Conservation (phyloP, 495 filamentous ascomycete genomes). For the Neurospora discreta region DNA sequence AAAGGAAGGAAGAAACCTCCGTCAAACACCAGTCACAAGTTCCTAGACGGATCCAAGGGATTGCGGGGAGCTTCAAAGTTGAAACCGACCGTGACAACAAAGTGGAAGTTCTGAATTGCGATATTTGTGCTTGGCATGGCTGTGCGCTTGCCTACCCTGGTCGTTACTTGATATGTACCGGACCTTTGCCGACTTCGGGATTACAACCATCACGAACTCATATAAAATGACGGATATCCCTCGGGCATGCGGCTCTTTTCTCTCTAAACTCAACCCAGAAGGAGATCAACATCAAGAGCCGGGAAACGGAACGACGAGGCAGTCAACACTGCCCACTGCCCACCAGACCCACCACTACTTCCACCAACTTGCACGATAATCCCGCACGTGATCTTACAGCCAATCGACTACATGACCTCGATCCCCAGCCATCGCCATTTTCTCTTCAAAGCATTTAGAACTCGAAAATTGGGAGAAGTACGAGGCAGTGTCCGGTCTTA, state of each 20-base stretch:
- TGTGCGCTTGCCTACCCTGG: background rate
- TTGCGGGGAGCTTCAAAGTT: background rate
- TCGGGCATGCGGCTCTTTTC: background rate
- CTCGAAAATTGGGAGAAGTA: no score
- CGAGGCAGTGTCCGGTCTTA: background rate
- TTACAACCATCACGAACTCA: background rate
- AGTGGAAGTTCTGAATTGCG: background rate
- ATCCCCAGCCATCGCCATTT: background rate
- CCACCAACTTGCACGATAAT: background rate
- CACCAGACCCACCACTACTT: background rate
- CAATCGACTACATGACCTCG: background rate
- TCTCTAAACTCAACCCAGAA: background rate
- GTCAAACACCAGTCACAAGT: background rate
- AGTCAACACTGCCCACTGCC: background rate
- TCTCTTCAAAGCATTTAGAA: background rate
- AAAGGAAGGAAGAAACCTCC: background rate
- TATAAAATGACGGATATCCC: background rate
- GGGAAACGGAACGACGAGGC: background rate
- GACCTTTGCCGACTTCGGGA: background rate
- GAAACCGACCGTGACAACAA: background rate
- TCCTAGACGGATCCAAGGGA: background rate
- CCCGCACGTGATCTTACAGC: background rate
- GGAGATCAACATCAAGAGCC: background rate
- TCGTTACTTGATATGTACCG: background rate
- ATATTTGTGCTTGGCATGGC: background rate